Evolutionary conservation across 306 rosid species (phyloP).

Genomic region (Vigna unguiculata): DNA sequence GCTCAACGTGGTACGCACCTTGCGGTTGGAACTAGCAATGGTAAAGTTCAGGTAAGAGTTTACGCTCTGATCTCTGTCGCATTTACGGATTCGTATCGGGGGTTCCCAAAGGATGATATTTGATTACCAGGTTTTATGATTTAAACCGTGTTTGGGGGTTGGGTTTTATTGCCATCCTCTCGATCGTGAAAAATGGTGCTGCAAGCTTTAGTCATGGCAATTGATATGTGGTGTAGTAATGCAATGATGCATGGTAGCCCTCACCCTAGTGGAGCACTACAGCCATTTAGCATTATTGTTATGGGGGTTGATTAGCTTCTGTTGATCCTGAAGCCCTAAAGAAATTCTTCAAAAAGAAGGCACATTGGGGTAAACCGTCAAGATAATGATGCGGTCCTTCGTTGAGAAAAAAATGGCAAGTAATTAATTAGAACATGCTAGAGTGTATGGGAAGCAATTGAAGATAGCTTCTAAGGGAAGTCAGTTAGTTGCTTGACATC

Average conservation of each 20-base stretch:
- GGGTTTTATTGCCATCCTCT: not conserved
- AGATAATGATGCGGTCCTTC: constrained; percentile 11
- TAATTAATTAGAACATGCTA: constrained; percentile 27
- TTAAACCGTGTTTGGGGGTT: not conserved
- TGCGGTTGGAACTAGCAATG: constrained; percentile 95
- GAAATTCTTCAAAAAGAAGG: not conserved
- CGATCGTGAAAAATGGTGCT: not conserved
- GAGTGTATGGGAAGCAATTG: constrained; percentile 14
- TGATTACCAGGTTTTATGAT: constrained; percentile 1
- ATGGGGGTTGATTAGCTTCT: constrained; percentile 23
- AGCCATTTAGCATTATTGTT: constrained; percentile 18
- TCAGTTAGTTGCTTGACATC: constrained; percentile 20
- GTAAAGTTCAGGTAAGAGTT: constrained; percentile 87
- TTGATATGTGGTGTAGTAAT: constrained; percentile 14
- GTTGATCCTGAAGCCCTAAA: constrained; percentile 28
- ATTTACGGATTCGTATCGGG: not conserved
- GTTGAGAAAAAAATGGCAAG: constrained; percentile 1
- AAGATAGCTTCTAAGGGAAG: not conserved
- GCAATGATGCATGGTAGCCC: not conserved
- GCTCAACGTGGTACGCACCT: constrained; percentile 97
- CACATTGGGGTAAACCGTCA: constrained; percentile 18
- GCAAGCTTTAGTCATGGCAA: not conserved
- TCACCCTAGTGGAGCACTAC: not conserved
- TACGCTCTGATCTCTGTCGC: not conserved
- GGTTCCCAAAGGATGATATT: constrained; percentile 24